Conservation (phyloP, 805 yeast species). For the Ogataea paraovalis region DNA sequence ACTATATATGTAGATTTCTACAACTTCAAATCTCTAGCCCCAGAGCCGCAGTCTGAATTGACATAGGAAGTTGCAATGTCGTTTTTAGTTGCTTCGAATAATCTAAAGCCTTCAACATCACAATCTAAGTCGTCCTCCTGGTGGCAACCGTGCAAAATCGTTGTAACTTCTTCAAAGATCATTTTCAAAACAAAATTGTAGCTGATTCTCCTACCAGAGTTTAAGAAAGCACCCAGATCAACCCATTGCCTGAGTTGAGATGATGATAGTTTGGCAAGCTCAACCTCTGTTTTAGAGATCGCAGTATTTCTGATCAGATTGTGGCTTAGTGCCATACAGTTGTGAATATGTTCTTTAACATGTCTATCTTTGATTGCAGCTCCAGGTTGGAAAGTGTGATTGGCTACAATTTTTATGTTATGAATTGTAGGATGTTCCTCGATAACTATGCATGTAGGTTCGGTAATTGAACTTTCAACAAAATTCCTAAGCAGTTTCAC, state of each 20-base stretch:
- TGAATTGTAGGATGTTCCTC: not conserved
- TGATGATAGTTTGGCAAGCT: constrained; percentile 18
- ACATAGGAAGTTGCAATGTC: not conserved
- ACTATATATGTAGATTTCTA: too few species aligned
- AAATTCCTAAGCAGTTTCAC: not conserved
- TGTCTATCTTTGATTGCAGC: constrained; percentile 64
- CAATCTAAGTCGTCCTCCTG: too few species aligned
- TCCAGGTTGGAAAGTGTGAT: constrained; percentile 28
- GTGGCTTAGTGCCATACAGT: constrained; percentile 69
- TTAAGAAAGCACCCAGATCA: constrained; percentile 48
- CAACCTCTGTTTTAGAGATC: not conserved
- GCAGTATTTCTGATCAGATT: constrained; percentile 60
- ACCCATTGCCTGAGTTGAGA: constrained; percentile 52
- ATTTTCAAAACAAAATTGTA: constrained; percentile 46
- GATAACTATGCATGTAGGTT: not conserved
- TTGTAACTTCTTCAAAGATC: constrained; percentile 48
- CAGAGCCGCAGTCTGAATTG: too few species aligned
- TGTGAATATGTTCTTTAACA: constrained; percentile 54
- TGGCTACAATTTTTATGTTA: not conserved
- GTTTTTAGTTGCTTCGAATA: too few species aligned
- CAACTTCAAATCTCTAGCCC: not conserved
- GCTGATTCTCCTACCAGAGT: constrained; percentile 50
- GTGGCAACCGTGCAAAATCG: too few species aligned
- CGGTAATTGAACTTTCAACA: not conserved
- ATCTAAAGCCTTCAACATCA: not conserved